phyloP scores from a whole-genome alignment of 2,329 filamentous ascomycete genomes.

The Alternaria sp. region DNA sequence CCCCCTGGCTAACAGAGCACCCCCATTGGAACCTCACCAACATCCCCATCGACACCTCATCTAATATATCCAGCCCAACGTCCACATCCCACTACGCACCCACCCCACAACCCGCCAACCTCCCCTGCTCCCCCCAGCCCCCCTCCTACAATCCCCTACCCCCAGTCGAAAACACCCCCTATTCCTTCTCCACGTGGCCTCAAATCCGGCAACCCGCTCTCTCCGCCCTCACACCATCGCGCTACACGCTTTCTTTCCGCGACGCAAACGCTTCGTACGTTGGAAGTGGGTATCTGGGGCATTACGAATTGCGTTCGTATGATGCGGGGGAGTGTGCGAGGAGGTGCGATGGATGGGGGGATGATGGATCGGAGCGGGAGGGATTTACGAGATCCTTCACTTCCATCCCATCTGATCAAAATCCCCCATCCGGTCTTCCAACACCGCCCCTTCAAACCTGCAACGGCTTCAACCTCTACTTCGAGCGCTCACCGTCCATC shows the following conservation, averaged over 20 bases:
- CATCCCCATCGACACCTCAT: background rate
- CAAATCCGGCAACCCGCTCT: background rate
- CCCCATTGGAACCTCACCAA: background rate
- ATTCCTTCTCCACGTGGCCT: background rate
- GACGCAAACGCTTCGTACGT: background rate
- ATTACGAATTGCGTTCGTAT: slow-evolving; percentile 1
- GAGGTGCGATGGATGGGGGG: background rate
- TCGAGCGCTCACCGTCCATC: slow-evolving; percentile 4
- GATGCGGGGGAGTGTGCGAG: background rate
- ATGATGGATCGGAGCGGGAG: too few species aligned
- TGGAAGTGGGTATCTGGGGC: background rate
- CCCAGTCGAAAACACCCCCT: background rate
- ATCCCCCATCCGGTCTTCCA: too few species aligned
- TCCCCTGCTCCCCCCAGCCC: background rate
- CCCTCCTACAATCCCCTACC: background rate
- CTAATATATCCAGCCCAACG: background rate
- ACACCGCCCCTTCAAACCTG: background rate
- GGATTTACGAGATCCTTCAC: too few species aligned
- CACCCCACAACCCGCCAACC: background rate
- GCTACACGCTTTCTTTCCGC: background rate
- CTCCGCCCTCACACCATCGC: background rate
- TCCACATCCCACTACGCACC: background rate
- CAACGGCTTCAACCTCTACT: slow-evolving; percentile 11
- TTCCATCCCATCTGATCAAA: too few species aligned
- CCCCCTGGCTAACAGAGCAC: background rate